A percentile compares a stretch with the other conserved stretches of the same genome.
Evolutionary conservation across 1,284 basidiomycete genomes (phyloP).

Genomic region (Ganoderma meredithae): DNA sequence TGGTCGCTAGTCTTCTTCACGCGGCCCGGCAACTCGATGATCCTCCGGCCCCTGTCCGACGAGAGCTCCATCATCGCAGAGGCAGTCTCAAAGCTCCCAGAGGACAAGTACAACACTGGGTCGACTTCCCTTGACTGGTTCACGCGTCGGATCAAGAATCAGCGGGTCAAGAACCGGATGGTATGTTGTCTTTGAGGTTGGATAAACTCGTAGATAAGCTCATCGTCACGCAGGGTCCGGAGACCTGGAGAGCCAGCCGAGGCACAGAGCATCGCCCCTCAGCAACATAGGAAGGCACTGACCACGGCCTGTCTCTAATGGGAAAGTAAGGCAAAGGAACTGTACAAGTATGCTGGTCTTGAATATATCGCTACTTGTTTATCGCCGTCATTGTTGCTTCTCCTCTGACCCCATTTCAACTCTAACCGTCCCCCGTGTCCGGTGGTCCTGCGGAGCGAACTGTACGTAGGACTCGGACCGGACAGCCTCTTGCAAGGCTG

Average conservation of each 20-base stretch:
- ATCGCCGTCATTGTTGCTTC: too few species aligned
- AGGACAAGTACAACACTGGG: constrained; percentile 35
- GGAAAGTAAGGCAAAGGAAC: too few species aligned
- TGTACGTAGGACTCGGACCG: too few species aligned
- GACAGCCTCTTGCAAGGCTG: too few species aligned
- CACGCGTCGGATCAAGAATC: constrained; percentile 40
- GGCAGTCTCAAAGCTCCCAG: constrained; percentile 33
- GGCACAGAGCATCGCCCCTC: neutral
- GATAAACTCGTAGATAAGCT: neutral
- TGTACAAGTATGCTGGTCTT: too few species aligned
- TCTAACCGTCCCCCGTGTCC: too few species aligned
- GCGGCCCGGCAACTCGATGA: constrained; percentile 43
- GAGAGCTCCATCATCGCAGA: constrained; percentile 41
- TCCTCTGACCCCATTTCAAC: too few species aligned
- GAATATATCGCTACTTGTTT: too few species aligned
- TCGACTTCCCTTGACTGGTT: constrained; percentile 43
- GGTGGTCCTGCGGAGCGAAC: too few species aligned
- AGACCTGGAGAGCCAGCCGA: neutral
- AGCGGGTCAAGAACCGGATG: constrained; percentile 39
- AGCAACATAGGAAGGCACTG: neutral
- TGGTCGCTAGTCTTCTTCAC: constrained; percentile 51
- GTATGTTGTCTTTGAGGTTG: constrained; percentile 19
- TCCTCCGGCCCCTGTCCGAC: constrained; percentile 35
- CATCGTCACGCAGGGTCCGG: neutral
- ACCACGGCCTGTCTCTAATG: too few species aligned